Base-by-base conservation (phyloP, 2,329 filamentous ascomycete genomes). In the Ophiostoma sp. region DNA sequence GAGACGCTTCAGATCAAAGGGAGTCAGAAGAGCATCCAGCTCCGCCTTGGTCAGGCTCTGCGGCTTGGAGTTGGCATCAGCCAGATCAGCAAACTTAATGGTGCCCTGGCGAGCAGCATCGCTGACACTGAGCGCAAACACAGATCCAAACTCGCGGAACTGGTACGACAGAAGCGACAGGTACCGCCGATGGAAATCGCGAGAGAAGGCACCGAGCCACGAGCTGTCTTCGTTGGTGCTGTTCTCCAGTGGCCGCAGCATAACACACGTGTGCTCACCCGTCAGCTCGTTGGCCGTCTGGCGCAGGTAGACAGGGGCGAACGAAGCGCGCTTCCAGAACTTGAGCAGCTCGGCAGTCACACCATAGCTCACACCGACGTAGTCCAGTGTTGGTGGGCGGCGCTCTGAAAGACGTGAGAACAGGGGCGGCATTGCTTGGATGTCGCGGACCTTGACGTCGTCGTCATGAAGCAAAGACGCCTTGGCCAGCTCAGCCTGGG, bases 201-300 rank as follows among this genome's bases (percentile, higher is more conserved):
- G 87, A 4, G 94, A 86, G 75, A 96, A 99, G 2, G 93, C 92
- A 16, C 91, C 92, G 0, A 98, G 87, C 95, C 95, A 98, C 74
- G 86, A 87, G 68, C 82, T 82, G 73, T 97, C 92, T 58, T 87
- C 88, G 67, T 82, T 82, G 69, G 86, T 83, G 40, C 62, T 36
- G 44, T 12, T 55, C 36, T 49, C 67, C 6, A 99, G 83, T 1
- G 93, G 90, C 69, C 92, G 87, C 65, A 99, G 84, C 96, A 99
- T 99, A 41, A 99, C 94, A 76, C 93, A 97, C 0, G 95, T 97
- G 77, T 99, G 95, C 79, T 99, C 95, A 68, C 95, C 95, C 0
- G 96, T 99, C 63, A 99, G 83, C 69, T 98, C 95, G 76, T 98
- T 99, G 66, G 95, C 84, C 2, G 96, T 99, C 80, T 99, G 95